Percentiles rank a stretch among this genome's conserved stretches.
Evolutionary conservation across 371 early-diverging fungal genomes (phyloP).

Genomic region (Nematocida sp.): DNA sequence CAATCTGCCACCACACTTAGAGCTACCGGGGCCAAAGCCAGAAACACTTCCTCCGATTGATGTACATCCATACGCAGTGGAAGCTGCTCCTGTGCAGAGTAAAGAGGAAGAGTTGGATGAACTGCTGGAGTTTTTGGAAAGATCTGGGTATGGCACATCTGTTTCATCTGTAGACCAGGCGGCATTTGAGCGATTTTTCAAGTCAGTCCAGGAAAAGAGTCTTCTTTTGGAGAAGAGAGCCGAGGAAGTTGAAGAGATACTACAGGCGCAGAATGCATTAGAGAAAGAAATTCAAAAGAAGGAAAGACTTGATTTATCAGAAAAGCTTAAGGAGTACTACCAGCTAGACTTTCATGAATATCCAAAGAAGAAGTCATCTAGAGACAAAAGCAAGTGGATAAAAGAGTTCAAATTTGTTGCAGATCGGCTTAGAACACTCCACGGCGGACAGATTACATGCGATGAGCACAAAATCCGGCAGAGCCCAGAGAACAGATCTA

Average conservation of each 20-base stretch:
- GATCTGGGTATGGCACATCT: conserved; percentile 37
- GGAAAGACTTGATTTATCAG: neutral
- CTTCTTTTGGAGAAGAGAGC: conserved; percentile 8
- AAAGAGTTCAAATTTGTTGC: conserved; percentile 23
- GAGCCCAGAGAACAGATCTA: neutral
- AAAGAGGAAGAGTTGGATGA: conserved; percentile 54
- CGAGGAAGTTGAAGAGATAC: conserved; percentile 4
- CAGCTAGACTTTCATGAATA: conserved; percentile 55
- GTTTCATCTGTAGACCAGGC: conserved; percentile 46
- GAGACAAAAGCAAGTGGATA: conserved; percentile 38
- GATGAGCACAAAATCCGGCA: conserved; percentile 2
- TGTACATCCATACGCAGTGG: conserved; percentile 10
- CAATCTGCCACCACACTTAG: conserved; percentile 54
- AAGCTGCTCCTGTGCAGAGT: neutral
- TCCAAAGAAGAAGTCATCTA: conserved; percentile 50
- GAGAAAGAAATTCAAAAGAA: conserved; percentile 2
- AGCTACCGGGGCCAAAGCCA: conserved; percentile 57
- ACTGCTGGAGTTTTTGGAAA: conserved; percentile 21
- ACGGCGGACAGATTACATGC: conserved; percentile 33
- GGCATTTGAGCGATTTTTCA: conserved; percentile 53
- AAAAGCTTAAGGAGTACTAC: conserved; percentile 38
- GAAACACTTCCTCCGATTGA: conserved; percentile 26
- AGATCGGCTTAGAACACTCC: conserved; percentile 1
- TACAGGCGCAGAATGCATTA: conserved; percentile 10
- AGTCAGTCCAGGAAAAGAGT: conserved; percentile 28